A percentile compares a stretch with the other conserved stretches of the same genome.
These are phyloP conservation scores for Rosa persica DNA, from an alignment of 306 rosid species.

Conservation along the genomic window DNA sequence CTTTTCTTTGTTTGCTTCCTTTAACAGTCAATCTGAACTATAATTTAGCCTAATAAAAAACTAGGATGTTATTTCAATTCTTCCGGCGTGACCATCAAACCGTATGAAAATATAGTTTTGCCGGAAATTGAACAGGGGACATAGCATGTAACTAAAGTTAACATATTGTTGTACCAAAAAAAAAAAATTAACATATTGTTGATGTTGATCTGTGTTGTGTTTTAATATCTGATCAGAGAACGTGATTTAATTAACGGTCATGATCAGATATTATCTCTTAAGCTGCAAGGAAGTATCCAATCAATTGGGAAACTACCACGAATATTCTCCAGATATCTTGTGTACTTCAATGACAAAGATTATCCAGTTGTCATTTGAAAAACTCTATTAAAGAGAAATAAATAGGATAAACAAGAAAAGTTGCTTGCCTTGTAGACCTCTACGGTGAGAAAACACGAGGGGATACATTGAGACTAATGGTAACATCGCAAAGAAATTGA, in stretches of 20 bases:
- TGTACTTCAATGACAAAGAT: neutral
- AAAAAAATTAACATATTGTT: neutral
- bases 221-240: neutral
- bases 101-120: neutral
- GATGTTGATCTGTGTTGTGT: neutral
- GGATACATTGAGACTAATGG: too few relatives aligned
- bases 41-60: neutral
- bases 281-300: neutral
- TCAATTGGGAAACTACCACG: neutral
- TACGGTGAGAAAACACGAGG: neutral
- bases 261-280: neutral
- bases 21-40: neutral
- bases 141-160: neutral
- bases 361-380: neutral
- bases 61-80: neutral
- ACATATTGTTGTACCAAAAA: neutral
- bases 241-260: neutral
- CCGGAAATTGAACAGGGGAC: neutral
- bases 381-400: neutral
- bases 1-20: neutral
- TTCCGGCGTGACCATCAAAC: neutral
- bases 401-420: neutral
- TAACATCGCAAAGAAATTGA: neutral
- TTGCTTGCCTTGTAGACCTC: neutral
- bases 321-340: neutral